Evolutionary conservation across 78 protist genomes (phyloP), one percentile per base, ranked within the genome.

Genomic region (Chrysochromulina tobinii): DNA sequence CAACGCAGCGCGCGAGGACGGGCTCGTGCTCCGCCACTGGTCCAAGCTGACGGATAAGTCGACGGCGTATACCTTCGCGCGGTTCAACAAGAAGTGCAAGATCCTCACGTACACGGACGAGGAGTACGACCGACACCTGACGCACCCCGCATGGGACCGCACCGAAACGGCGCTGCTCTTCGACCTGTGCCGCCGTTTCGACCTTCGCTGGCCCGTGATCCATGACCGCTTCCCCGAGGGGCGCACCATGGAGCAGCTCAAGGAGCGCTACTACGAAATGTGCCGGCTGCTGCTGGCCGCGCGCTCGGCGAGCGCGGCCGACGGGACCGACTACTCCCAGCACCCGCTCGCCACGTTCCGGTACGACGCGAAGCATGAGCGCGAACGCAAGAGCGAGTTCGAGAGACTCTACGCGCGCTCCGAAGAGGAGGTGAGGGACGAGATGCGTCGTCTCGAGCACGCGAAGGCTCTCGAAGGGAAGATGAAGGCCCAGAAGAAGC

Each of bases 201-300:
- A 75, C 53, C 57, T 75, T 57, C 84, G 84, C 59, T 75, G 55
- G 53, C 55, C 59, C 12, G 59, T 75, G 18, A 7, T 67, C 48
- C 73, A 67, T 38, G 73, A 67, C 50, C 25, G 73, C 48, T 67
- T 8, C 23, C n/a, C 73, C 17, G 73, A 18, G 38, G 8, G 38
- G 38, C 73, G 17, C 73, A 14, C 73, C 17, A 9, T 69, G 79
- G 84, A 75, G 57, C 20, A 11, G 59, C 54, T 75, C 84, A 75
- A 75, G 84, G 84, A 75, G 84, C 84, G 84, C 14, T 75, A 75
- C 84, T 75, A 75, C 84, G 57, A 50, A 0, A 14, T 25, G 23
- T 50, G 53, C n/a, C 84, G 84, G 38, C 0, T 8, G 59, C 23
- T 51, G 58, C 57, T 38, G 57, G n/a, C 15, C 48, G 58, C 38